Evolutionary conservation across 176 grass and related monocot species (phyloP).

Genomic region (Aegilops bicornis): DNA sequence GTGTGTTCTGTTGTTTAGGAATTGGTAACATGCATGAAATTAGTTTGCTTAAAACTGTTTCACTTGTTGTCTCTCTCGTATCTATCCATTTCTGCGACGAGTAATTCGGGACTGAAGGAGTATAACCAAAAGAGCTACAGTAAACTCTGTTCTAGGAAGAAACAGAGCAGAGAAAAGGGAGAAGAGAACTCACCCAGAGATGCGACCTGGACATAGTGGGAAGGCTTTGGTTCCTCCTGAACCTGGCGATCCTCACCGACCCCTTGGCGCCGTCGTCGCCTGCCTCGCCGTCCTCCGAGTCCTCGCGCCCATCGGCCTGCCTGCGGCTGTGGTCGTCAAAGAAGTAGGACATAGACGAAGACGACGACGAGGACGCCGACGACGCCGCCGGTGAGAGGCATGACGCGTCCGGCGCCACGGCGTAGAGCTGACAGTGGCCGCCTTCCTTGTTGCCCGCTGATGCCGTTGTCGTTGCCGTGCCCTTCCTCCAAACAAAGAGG

Average conservation of each 20-base stretch:
- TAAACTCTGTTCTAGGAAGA: too few relatives aligned
- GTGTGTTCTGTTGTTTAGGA: not conserved
- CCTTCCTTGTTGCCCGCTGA: not conserved
- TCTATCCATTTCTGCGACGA: too few relatives aligned
- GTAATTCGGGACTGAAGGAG: too few relatives aligned
- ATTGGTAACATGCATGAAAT: not conserved
- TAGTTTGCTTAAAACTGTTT: not conserved
- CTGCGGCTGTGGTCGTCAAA: not conserved
- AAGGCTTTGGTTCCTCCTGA: constrained; percentile 52
- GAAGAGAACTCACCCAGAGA: constrained; percentile 50
- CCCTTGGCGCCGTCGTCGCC: not conserved
- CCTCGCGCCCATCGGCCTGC: not conserved
- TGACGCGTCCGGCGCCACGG: not conserved
- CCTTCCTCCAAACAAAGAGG: constrained; percentile 37
- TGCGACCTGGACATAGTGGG: constrained; percentile 29
- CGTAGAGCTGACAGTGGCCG: not conserved
- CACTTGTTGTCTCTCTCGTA: too few relatives aligned
- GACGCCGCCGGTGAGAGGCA: constrained; percentile 11
- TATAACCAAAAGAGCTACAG: too few relatives aligned
- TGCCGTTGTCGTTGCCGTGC: not conserved
- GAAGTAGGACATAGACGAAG: constrained; percentile 14
- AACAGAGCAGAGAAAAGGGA: too few relatives aligned
- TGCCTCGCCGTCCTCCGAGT: not conserved
- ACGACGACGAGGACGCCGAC: not conserved
- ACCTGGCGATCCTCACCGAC: constrained; percentile 43